phyloP scores from a whole-genome alignment of 1,284 basidiomycete species.

The Neotropicomus parvogracilis region DNA sequence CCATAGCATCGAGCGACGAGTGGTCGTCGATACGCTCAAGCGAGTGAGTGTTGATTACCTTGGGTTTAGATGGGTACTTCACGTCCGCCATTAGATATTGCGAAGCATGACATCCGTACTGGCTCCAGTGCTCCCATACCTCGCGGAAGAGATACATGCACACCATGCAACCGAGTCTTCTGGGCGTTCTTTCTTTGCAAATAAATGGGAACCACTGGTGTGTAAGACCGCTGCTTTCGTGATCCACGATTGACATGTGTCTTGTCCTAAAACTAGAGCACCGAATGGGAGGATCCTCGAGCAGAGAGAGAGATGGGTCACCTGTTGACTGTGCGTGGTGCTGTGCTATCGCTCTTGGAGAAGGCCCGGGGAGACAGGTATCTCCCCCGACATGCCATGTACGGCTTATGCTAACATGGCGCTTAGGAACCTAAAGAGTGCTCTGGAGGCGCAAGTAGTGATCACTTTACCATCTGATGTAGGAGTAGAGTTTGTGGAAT shows the following conservation, averaged over 20 bases:
- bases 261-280: conserved; percentile 33
- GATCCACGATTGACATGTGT: conserved; percentile 5
- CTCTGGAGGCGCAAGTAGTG: conserved; percentile 68
- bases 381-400: neutral
- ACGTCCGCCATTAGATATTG: conserved; percentile 53
- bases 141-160: conserved; percentile 85
- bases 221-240: conserved; percentile 17
- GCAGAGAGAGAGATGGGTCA: conserved; percentile 57
- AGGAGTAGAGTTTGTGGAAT: conserved; percentile 24
- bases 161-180: conserved; percentile 26
- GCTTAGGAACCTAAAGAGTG: conserved; percentile 63
- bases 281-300: conserved; percentile 52
- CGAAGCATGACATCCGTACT: conserved; percentile 68
- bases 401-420: conserved; percentile 1
- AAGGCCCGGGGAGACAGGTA: conserved; percentile 68
- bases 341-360: conserved; percentile 63
- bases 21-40: conserved; percentile 69
- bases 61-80: neutral
- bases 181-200: conserved; percentile 59
- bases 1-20: conserved; percentile 53
- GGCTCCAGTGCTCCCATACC: conserved; percentile 87
- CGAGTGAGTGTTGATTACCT: conserved; percentile 45
- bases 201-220: conserved; percentile 60
- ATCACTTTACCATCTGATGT: conserved; percentile 42
- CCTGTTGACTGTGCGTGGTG: conserved; percentile 52